Evolutionary conservation across 441 rosid genomes (phyloP).

Genomic region (Jatropha multifida): DNA sequence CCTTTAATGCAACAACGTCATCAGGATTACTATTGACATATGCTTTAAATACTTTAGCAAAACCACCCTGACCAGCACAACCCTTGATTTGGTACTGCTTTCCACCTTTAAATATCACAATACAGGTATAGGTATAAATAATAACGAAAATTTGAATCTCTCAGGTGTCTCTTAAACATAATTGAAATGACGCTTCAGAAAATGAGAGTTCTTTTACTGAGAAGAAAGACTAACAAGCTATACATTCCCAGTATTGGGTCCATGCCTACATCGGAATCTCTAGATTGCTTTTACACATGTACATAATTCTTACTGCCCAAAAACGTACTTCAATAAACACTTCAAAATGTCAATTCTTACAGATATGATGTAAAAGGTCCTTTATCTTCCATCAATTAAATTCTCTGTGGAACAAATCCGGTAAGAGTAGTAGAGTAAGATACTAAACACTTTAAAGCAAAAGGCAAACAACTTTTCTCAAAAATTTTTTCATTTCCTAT

Average conservation of each 20-base stretch:
- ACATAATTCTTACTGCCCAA: background rate
- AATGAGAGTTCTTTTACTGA: too few species aligned
- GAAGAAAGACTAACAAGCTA: too few species aligned
- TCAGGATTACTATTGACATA: conserved; percentile 59
- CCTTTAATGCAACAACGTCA: conserved; percentile 86
- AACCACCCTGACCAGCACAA: conserved; percentile 89
- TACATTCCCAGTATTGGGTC: background rate
- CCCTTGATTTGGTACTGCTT: conserved; percentile 92
- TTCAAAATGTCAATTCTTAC: background rate
- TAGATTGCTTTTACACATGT: background rate
- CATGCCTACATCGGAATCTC: background rate
- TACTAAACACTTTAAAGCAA: background rate
- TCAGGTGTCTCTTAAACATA: too few species aligned
- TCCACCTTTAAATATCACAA: conserved; percentile 54
- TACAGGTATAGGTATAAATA: background rate
- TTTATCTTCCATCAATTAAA: background rate
- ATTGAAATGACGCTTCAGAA: too few species aligned
- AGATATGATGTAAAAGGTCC: too few species aligned
- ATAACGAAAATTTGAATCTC: background rate
- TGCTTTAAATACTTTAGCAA: conserved; percentile 90
- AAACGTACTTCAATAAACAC: background rate
- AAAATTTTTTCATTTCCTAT: background rate
- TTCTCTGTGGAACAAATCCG: background rate
- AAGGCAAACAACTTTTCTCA: background rate
- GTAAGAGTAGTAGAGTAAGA: background rate